These are phyloP conservation scores for Penicillium pancosmium DNA, from an alignment of 495 filamentous ascomycete species.

Conservation along the genomic window DNA sequence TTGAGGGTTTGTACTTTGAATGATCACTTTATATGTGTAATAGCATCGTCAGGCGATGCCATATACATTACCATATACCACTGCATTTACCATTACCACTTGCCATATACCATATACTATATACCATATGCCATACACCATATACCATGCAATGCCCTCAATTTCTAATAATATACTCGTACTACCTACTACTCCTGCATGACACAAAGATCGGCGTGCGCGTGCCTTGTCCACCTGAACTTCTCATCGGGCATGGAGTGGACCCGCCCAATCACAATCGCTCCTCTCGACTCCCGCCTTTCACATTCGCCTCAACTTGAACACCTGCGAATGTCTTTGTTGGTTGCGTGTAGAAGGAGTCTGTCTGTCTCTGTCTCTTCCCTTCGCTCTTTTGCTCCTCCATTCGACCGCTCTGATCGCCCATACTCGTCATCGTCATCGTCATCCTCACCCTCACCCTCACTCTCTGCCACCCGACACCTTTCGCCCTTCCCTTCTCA, in stretches of 20 bases:
- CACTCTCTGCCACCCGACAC: background rate
- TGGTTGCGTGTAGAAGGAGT: constrained; percentile 12
- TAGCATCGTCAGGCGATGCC: background rate
- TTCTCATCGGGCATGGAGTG: constrained; percentile 16
- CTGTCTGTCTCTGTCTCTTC: constrained; percentile 10
- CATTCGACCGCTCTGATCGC: background rate
- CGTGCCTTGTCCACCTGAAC: constrained; percentile 11
- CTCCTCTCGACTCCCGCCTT: constrained; percentile 16
- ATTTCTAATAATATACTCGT: background rate
- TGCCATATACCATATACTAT: background rate
- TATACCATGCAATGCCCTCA: background rate
- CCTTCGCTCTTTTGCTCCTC: background rate
- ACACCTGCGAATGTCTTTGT: constrained; percentile 22
- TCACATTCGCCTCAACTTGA: constrained; percentile 1
- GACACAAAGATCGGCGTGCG: constrained; percentile 10
- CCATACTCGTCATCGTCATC: background rate
- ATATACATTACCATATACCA: background rate
- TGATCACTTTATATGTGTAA: background rate
- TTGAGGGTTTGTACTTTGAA: background rate
- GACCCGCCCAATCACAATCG: constrained; percentile 19
- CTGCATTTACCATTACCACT: background rate
- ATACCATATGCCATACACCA: background rate
- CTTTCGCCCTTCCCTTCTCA: constrained; percentile 8
- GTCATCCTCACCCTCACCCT: background rate
- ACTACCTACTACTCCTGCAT: no score